phyloP scores from a whole-genome alignment of 2,329 filamentous ascomycete species.

The Ceratocystis cacaofunesta region DNA sequence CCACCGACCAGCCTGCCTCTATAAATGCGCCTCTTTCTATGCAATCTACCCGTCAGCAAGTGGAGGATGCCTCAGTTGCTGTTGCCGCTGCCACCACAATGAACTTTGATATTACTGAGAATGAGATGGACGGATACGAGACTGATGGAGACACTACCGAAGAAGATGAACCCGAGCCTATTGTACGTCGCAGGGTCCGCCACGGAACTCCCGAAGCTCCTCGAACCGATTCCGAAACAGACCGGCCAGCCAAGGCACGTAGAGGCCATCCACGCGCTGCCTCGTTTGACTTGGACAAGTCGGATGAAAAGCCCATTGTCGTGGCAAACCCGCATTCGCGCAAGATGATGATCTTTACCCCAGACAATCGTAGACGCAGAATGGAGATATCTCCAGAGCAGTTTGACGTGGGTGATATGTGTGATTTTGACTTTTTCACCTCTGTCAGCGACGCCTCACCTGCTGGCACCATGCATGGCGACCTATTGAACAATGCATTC shows the following conservation, averaged over 20 bases:
- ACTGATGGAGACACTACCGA: conserved; percentile 49
- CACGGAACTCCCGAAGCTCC: conserved; percentile 29
- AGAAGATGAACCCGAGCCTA: conserved; percentile 40
- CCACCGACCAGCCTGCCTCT: conserved; percentile 20
- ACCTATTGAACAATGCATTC: conserved; percentile 35
- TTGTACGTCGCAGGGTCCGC: conserved; percentile 34
- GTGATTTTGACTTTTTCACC: conserved; percentile 23
- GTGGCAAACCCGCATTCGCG: conserved; percentile 42
- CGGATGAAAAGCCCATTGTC: conserved; percentile 42
- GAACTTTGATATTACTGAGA: conserved; percentile 25
- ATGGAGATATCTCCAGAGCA: conserved; percentile 41
- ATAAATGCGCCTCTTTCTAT: neutral
- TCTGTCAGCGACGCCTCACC: conserved; percentile 31
- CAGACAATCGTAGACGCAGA: conserved; percentile 30
- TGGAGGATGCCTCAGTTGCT: neutral
- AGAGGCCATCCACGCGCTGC: conserved; percentile 40
- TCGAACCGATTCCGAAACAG: conserved; percentile 35
- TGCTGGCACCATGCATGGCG: conserved; percentile 65
- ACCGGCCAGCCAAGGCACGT: conserved; percentile 2
- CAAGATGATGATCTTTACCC: conserved; percentile 51
- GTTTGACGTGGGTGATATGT: conserved; percentile 36
- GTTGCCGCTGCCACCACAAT: neutral
- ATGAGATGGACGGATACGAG: conserved; percentile 40
- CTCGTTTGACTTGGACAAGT: conserved; percentile 39
- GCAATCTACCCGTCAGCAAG: neutral